Base-by-base conservation (phyloP, 2,329 filamentous ascomycete species). In the Alternaria brassicae region DNA sequence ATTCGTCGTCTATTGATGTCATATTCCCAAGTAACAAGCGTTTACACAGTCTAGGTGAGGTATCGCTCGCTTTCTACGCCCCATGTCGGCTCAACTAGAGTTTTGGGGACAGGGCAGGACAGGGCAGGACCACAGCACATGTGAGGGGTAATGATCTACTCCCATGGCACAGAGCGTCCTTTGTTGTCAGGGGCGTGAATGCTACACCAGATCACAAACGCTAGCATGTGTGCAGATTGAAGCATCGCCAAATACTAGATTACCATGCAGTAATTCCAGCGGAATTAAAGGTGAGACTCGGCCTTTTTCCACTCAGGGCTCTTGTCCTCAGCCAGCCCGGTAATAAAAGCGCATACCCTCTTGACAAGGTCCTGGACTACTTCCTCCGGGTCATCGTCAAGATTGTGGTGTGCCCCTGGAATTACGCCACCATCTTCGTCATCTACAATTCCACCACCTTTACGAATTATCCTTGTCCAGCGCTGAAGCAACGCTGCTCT, bases 401-500 rank as follows among this genome's bases (percentile, higher is more conserved):
- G 72, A 68, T 83, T 85, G 73, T 87, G 85, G 30, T 72, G 80
- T 5, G 83, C 85, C 1, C 79, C 81, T 1, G 75, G 65, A 10
- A 88, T 67, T 12, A 87, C 70, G 1, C 82, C 83, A 3, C 81
- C 82, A 65, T 83, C 75, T 7, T 67, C 69, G 27, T 81, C 78
- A 73, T 86, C 84, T 15, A 86, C 79, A 6, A 68, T 68, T 0
- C 82, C 83, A 3, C 81, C 80, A 0, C 78, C 79, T 19, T 70
- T 73, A 52, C 78, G 78, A 6, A 82, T 77, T 55, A 82, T 70
- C 19, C 66, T 68, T 21, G 79, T 79, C 85, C 89, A 93, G 52
- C 79, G 83, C 56, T 81, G 76, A 54, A 91, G 78, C 60, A 91
- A 75, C 2, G 71, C 81, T 27, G 78, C 77, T 69, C 88, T 87